These are phyloP conservation scores for Cladophialophora bantiana DNA, from an alignment of 2,329 filamentous ascomycete genomes.

Conservation along the genomic window DNA sequence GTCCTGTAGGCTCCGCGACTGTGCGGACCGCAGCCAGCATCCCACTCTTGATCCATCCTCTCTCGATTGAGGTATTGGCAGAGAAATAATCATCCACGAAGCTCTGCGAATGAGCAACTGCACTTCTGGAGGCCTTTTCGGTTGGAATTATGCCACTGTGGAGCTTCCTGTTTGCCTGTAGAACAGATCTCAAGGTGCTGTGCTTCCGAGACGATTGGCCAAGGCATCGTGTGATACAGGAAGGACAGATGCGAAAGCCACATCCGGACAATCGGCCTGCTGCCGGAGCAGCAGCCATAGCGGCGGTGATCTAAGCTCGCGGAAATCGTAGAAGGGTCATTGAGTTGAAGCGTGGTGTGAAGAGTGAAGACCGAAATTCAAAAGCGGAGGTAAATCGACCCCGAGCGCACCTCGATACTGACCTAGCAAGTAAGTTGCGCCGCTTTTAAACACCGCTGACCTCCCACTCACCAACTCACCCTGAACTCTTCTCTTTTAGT, in stretches of 20 bases:
- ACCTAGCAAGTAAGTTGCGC: too few species aligned
- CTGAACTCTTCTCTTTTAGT: too few species aligned
- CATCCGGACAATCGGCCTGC: constrained; percentile 29
- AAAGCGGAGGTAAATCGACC: background rate
- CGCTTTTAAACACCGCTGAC: too few species aligned
- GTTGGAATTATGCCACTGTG: constrained; percentile 28
- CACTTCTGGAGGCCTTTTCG: constrained; percentile 19
- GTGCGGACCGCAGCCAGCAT: constrained; percentile 38
- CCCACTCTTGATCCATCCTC: constrained; percentile 40
- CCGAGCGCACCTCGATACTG: too few species aligned
- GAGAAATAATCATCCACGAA: constrained; percentile 42
- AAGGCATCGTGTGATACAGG: constrained; percentile 26
- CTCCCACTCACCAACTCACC: too few species aligned
- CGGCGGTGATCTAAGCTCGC: constrained; percentile 24
- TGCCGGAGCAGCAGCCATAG: constrained; percentile 34
- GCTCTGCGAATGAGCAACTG: constrained; percentile 28
- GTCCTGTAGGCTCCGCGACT: constrained; percentile 21
- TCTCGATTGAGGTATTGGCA: constrained; percentile 40
- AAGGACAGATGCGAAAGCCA: constrained; percentile 27
- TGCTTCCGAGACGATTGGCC: constrained; percentile 23
- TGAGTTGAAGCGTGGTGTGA: constrained; percentile 7
- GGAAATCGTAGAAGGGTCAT: constrained; percentile 7
- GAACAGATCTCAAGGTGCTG: constrained; percentile 31
- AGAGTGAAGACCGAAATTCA: constrained; percentile 2
- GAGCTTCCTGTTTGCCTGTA: constrained; percentile 36